Evolutionary conservation across 768 basidiomycete genomes (phyloP), one percentile per base, ranked within the genome.

Genomic region (Sarcomyxa edulis): DNA sequence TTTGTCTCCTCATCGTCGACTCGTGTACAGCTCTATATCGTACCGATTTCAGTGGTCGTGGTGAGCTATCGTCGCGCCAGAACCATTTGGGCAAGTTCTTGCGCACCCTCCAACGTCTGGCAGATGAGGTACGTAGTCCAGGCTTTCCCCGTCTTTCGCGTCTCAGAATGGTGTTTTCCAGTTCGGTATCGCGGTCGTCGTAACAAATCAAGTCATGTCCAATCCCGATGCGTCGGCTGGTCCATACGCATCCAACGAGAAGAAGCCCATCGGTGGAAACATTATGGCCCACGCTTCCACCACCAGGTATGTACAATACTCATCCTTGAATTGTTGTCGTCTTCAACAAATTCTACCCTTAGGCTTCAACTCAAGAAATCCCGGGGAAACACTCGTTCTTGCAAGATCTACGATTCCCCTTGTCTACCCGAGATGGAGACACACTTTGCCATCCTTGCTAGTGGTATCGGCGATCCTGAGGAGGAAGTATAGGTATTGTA

Each of bases 121-220:
- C 96, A 6, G 96, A 99, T 52, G 96, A 99, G 77, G 95, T 95
- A 52, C 35, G 73, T 55, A 41, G 37, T 15, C 8, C 29, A 37
- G 3, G 23, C 20, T 29, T 33, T 42, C 55, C 25, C n/a, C 44
- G 36, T 27, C 16, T 43, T 37, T 28, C 37, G 45, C 10, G 49
- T 50, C 26, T 39, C 28, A 32, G 23, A 5, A 31, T 11, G 34
- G 27, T 18, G 29, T 29, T 24, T 31, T 50, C 12, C 45, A 98
- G 95, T 99, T 90, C 53, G 96, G 96, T 20, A 89, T 98, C 34
- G 96, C 96, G 3, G 95, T 98, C 16, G 93, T 99, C 8, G 83
- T 97, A 28, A 89, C 90, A 4, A 99, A 99, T 58, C 96, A 99
- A 60, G 96, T 99, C 49, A 96, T 99, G 78, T 97, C 96, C n/a